These are phyloP conservation scores for Echites panduratus DNA, from an alignment of 257 asterid genomes.

Conservation along the genomic window DNA sequence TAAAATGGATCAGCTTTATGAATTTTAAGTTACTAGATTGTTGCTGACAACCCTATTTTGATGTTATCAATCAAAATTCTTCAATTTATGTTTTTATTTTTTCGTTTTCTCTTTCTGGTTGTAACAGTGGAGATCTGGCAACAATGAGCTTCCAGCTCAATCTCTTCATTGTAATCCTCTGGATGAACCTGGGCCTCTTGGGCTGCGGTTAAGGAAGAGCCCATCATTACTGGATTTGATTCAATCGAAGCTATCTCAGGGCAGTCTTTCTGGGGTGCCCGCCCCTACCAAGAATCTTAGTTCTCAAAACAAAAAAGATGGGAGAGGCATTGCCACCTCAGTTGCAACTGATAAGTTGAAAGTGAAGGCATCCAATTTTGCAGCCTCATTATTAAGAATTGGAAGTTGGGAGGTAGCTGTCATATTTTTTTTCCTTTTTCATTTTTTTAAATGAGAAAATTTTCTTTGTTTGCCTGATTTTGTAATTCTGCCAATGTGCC, in stretches of 20 bases:
- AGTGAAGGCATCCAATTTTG: constrained; percentile 84
- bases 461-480: constrained; percentile 17
- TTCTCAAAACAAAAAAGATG: constrained; percentile 30
- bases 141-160: constrained; percentile 25
- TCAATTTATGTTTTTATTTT: not conserved
- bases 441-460: not conserved
- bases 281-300: constrained; percentile 18
- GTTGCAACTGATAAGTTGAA: constrained; percentile 57
- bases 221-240: constrained; percentile 71
- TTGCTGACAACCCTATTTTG: not conserved
- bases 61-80: not conserved
- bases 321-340: constrained; percentile 29
- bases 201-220: constrained; percentile 62
- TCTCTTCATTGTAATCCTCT: constrained; percentile 49
- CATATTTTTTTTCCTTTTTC: constrained; percentile 7
- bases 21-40: not conserved
- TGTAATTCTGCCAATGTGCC: constrained; percentile 22
- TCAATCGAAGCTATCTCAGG: constrained; percentile 53
- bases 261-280: constrained; percentile 21
- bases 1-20: not conserved
- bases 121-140: constrained; percentile 32
- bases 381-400: constrained; percentile 55
- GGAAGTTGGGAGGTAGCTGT: constrained; percentile 83
- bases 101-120: not conserved
- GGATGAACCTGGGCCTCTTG: constrained; percentile 78